Evolutionary conservation across 2,329 filamentous ascomycete species (phyloP).

Genomic region (Talaromyces funiculosus): DNA sequence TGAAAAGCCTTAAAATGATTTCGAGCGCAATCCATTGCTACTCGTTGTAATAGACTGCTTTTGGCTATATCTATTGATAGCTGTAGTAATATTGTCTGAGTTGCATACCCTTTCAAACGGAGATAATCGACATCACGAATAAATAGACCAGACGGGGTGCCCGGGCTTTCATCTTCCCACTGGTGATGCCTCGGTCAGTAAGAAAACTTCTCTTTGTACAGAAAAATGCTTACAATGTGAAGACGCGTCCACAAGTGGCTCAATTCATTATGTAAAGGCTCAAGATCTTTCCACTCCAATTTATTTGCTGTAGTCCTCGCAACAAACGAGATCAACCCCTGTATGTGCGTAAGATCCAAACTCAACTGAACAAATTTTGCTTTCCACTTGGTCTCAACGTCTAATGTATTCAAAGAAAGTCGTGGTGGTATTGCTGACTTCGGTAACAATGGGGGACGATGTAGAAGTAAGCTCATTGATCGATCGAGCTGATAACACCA

Average conservation of each 20-base stretch:
- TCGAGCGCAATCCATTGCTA: neutral
- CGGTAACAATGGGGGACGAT: conserved; percentile 20
- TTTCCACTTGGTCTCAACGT: neutral
- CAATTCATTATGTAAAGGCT: neutral
- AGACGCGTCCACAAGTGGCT: neutral
- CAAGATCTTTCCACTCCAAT: neutral
- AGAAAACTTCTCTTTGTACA: neutral
- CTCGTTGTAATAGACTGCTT: neutral
- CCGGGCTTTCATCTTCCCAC: neutral
- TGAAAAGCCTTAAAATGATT: neutral
- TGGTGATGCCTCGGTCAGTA: neutral
- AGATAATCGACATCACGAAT: neutral
- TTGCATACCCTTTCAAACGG: neutral
- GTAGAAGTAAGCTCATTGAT: conserved; percentile 23
- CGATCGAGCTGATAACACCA: conserved; percentile 27
- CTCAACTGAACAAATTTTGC: neutral
- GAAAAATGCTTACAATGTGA: neutral
- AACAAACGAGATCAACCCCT: neutral
- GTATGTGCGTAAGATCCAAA: conserved; percentile 1
- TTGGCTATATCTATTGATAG: neutral
- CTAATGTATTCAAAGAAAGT: neutral
- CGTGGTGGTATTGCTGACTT: neutral
- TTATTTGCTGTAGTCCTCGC: no score
- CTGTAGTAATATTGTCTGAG: neutral
- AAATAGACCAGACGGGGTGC: neutral